Evolutionary conservation across 2,329 filamentous ascomycete species (phyloP), one percentile per base, ranked within the genome.

Genomic region (Aureobasidium mangrovei): DNA sequence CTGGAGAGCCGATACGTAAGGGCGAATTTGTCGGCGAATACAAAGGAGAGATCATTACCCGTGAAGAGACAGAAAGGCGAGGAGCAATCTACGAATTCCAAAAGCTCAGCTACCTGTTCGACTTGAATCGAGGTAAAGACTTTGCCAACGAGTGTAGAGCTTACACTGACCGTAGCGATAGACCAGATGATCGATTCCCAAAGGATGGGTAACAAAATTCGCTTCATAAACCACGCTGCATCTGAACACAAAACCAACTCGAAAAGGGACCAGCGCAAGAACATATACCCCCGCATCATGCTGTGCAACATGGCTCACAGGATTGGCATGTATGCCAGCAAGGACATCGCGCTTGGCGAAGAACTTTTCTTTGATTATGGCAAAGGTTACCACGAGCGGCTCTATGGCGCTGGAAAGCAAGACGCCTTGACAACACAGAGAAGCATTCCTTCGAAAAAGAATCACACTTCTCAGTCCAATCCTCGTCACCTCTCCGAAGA

Each of bases 291-390:
- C 1, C 79, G 80, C 56, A 84, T 88, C 52, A 68, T 85, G 12
- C 80, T 88, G 48, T 87, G 88, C 56, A 88, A 88, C 61, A 84
- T 84, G 27, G 83, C 87, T 1, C 64, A 84, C 61, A 80, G 88
- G 10, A 88, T 93, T 65, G 85, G 83, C 42, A 85, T 93, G 61
- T 82, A 79, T 44, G 86, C 87, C 0, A 73, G 77, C 53, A 74
- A 80, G 2, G 77, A 85, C 39, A 85, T 93, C 63, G 75, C 77
- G 56, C 75, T 79, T 3, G 88, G 88, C 27, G 84, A 89, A 57
- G 88, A 93, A 67, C 71, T 94, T 0, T 86, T 89, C 64, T 94
- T 91, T 68, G 81, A 91, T 64, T 93, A 94, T 61, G 85, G 85
- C 1, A 36, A 45, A 3, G 39, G 48, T 32, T 61, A 60, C 26